Conservation (phyloP, 306 rosid species). For the Vicia sativa region DNA sequence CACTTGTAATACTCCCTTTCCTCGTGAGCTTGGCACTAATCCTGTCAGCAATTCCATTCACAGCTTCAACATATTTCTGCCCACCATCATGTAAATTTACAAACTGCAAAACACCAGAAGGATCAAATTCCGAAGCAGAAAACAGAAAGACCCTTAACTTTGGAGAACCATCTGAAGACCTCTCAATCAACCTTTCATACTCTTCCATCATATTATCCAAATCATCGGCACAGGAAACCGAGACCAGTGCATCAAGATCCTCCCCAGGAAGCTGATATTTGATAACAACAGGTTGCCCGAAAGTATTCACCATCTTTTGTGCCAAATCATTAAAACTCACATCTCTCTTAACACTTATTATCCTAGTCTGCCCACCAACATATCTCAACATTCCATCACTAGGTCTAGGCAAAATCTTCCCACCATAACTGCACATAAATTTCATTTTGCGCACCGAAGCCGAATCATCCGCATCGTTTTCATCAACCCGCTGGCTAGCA, state of each 20-base stretch:
- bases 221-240: conserved; percentile 88
- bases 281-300: conserved; percentile 74
- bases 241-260: conserved; percentile 94
- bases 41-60: conserved; percentile 71
- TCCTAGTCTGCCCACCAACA: conserved; percentile 92
- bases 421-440: conserved; percentile 88
- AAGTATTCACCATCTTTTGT: conserved; percentile 72
- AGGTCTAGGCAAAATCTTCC: conserved; percentile 87
- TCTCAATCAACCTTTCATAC: conserved; percentile 72
- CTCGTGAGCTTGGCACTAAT: conserved; percentile 51
- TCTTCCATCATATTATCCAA: conserved; percentile 97
- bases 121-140: conserved; percentile 73
- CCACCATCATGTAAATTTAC: conserved; percentile 64
- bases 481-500: conserved; percentile 53
- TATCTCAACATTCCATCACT: conserved; percentile 92
- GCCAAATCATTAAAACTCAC: conserved; percentile 64
- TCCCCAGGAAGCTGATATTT: conserved; percentile 97
- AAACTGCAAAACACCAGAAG: conserved; percentile 51
- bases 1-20: conserved; percentile 74
- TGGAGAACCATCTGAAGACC: conserved; percentile 74
- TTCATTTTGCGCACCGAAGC: conserved; percentile 61
- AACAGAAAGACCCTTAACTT: conserved; percentile 82
- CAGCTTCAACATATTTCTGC: conserved; percentile 83
- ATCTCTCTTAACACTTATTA: conserved; percentile 73
- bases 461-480: conserved; percentile 69